Conservation (phyloP, 1,139 yeast genomes). For the Debaryomyces fabryi region DNA sequence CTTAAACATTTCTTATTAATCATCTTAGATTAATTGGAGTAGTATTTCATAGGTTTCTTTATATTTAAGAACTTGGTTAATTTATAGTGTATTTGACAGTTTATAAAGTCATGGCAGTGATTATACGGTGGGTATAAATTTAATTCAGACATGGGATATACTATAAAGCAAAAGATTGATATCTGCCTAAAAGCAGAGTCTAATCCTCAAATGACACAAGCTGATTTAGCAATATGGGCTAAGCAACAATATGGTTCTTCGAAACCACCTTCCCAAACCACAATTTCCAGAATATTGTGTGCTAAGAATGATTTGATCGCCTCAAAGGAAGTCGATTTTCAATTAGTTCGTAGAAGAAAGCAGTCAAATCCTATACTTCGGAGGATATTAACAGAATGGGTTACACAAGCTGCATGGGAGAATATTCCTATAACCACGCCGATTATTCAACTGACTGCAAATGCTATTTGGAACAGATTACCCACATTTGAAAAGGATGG, state of each 20-base stretch:
- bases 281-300: constrained; percentile 62
- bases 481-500: constrained; percentile 61
- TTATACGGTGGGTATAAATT: not conserved
- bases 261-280: constrained; percentile 67
- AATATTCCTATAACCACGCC: constrained; percentile 67
- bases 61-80: not conserved
- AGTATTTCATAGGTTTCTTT: not conserved
- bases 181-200: constrained; percentile 69
- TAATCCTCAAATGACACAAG: constrained; percentile 68
- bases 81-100: not conserved
- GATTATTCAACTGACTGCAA: constrained; percentile 64
- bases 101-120: not conserved
- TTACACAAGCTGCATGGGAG: constrained; percentile 69
- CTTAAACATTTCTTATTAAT: not conserved
- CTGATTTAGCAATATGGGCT: constrained; percentile 70
- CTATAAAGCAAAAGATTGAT: constrained; percentile 66
- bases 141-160: constrained; percentile 48
- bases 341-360: constrained; percentile 55
- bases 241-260: constrained; percentile 52
- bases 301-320: constrained; percentile 61
- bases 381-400: constrained; percentile 66
- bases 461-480: constrained; percentile 62
- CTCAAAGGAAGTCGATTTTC: constrained; percentile 59
- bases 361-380: constrained; percentile 59
- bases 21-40: not conserved